A percentile compares a stretch with the other conserved stretches of the same genome.
phyloP scores from a whole-genome alignment of 1,284 basidiomycete species.

The Ganoderma sp. region DNA sequence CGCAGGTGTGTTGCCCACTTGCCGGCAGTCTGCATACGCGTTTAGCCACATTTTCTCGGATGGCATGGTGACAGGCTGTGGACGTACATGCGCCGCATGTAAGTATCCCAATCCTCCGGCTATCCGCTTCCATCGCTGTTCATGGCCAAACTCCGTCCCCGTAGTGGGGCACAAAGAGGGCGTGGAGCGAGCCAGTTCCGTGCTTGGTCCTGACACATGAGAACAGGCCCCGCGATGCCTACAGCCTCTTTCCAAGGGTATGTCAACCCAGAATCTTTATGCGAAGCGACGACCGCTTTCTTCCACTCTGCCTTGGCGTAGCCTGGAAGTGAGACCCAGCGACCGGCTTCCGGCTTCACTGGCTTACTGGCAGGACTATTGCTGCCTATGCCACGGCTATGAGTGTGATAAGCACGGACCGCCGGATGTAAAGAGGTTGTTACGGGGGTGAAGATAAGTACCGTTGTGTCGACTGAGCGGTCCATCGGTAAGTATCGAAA shows the following conservation, averaged over 20 bases:
- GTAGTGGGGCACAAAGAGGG: background rate
- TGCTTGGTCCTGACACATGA: constrained; percentile 16
- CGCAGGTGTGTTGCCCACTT: background rate
- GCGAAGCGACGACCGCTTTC: constrained; percentile 15
- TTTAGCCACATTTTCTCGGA: background rate
- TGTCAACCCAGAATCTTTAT: constrained; percentile 18
- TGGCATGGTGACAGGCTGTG: background rate
- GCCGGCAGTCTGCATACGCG: constrained; percentile 15
- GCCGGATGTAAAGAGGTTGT: background rate
- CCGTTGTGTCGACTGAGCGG: background rate
- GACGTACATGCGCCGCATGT: constrained; percentile 9
- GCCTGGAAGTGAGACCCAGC: constrained; percentile 9
- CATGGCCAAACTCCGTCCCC: background rate
- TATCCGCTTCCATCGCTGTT: constrained; percentile 12
- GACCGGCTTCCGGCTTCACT: constrained; percentile 16
- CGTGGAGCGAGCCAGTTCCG: constrained; percentile 7
- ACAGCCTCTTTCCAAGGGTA: constrained; percentile 13
- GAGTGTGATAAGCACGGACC: background rate
- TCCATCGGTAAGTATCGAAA: background rate
- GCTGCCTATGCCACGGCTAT: background rate
- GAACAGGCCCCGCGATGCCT: constrained; percentile 15
- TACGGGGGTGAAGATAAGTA: background rate
- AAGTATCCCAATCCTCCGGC: constrained; percentile 21
- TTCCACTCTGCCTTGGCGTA: constrained; percentile 12
- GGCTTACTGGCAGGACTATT: constrained; percentile 11